Evolutionary conservation across 208 protist genomes (phyloP).

Genomic region (Leishmania gerbilli): DNA sequence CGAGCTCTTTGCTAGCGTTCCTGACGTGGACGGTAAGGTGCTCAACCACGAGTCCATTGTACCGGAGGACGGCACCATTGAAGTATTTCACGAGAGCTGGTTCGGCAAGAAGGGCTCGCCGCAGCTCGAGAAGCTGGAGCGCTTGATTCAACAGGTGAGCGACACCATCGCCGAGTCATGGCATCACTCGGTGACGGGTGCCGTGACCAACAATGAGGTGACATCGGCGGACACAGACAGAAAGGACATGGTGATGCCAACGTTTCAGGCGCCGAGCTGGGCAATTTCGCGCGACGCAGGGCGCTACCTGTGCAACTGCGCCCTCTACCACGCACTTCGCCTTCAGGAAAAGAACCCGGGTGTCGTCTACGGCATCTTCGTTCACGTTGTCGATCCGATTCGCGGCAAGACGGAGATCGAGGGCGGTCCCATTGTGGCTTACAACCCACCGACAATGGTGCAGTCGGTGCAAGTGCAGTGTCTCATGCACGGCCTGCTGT

Average conservation of each 20-base stretch:
- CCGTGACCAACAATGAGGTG: neutral
- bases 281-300: constrained; percentile 61
- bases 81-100: constrained; percentile 36
- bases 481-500: constrained; percentile 24
- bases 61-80: constrained; percentile 29
- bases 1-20: constrained; percentile 48
- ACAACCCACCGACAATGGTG: constrained; percentile 38
- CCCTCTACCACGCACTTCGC: constrained; percentile 53
- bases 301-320: constrained; percentile 76
- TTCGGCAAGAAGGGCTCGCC: constrained; percentile 39
- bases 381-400: constrained; percentile 54
- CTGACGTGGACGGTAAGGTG: constrained; percentile 42
- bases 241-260: constrained; percentile 36
- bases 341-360: constrained; percentile 48
- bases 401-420: constrained; percentile 18
- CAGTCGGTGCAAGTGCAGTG: constrained; percentile 31
- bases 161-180: constrained; percentile 6
- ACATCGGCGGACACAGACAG: constrained; percentile 4
- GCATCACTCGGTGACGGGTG: neutral
- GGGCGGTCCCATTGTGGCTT: constrained; percentile 21
- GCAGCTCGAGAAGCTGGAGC: constrained; percentile 35
- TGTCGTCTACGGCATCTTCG: constrained; percentile 45
- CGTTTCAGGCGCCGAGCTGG: constrained; percentile 41
- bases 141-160: constrained; percentile 26
- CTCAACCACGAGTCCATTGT: constrained; percentile 60